Conservation (phyloP, 805 yeast species). For the Starmera dryadoides region DNA sequence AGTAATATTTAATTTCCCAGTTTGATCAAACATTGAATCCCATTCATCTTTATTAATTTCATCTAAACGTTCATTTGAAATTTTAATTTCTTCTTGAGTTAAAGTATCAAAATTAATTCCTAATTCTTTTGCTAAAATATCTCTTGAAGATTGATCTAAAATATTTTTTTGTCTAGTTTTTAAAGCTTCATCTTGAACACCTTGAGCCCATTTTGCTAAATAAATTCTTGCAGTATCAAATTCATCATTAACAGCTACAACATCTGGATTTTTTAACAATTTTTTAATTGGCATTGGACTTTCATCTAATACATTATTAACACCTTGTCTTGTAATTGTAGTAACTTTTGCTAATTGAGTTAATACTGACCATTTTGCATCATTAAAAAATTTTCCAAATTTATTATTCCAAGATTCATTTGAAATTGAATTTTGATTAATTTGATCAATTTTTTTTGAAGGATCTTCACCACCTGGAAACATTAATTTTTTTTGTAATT, state of each 20-base stretch:
- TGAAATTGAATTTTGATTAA: conserved; percentile 3
- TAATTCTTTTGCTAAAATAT: conserved; percentile 49
- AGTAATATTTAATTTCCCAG: conserved; percentile 68
- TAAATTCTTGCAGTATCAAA: conserved; percentile 90
- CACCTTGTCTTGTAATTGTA: conserved; percentile 51
- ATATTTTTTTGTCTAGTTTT: conserved; percentile 41
- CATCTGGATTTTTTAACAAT: conserved; percentile 70
- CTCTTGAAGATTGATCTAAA: conserved; percentile 51
- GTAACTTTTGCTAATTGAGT: conserved; percentile 73
- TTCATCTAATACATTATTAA: conserved; percentile 51
- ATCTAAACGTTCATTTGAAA: conserved; percentile 53
- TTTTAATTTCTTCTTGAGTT: conserved; percentile 52
- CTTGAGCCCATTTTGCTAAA: conserved; percentile 94
- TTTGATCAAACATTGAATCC: conserved; percentile 73
- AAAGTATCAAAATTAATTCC: conserved; percentile 48
- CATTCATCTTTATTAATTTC: conserved; percentile 71
- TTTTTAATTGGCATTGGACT: conserved; percentile 50
- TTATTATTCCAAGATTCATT: conserved; percentile 5
- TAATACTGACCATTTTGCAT: conserved; percentile 81
- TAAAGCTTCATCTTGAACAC: conserved; percentile 87
- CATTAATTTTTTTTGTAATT: background rate
- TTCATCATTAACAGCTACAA: conserved; percentile 73
- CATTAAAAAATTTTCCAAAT: conserved; percentile 44
- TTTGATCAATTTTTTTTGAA: background rate
- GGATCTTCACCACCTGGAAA: too few relatives aligned